Evolutionary conservation across 352 stramenopile species (phyloP), one percentile per base, ranked within the genome.

Genomic region (Globisporangium rhizosaccharum): DNA sequence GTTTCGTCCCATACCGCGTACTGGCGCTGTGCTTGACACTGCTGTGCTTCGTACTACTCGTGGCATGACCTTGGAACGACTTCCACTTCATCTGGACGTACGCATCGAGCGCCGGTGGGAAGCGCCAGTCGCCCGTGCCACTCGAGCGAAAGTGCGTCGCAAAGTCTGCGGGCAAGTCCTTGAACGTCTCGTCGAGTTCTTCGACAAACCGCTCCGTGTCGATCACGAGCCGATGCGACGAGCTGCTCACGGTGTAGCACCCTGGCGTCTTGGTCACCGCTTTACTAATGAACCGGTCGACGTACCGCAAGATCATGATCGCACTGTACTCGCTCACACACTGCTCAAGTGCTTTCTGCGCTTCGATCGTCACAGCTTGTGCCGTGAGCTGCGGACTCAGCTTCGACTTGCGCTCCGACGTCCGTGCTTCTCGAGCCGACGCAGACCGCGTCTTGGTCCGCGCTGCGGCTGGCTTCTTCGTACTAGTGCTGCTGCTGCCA

Each of bases 21-120:
- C 44, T 69, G 14, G 59, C 59, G 33, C 23, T 46, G 37, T 55
- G 62, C 11, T 30, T 70, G 26, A 10, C 53, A 25, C 7, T 3
- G n/a, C 30, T 41, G 7, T 64, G 60, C 11, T 37, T 61, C 39
- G 20, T 63, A 20, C 55, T 33, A 33, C 28, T 39, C 33, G 33
- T 39, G 33, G 57, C 51, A 33, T 65, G 63, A 25, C 61, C 57
- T 50, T 86, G 82, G 65, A 91, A 91, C 26, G 79, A 88, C 9
- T 82, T 68, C 82, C 82, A 91, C 62, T 91, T 91, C 57, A 91
- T 62, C 72, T 91, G 82, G 51, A 87, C 75, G 57, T 91, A 91
- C 48, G 72, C 75, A 33, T 91, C 72, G 12, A 91, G 68, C 17
- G 75, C 71, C n/a, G 66, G 59, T 23, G 82, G 79, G 50, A 91